Evolutionary conservation across 2,329 filamentous ascomycete genomes (phyloP).

Genomic region (Cercospora zeae-maydis): DNA sequence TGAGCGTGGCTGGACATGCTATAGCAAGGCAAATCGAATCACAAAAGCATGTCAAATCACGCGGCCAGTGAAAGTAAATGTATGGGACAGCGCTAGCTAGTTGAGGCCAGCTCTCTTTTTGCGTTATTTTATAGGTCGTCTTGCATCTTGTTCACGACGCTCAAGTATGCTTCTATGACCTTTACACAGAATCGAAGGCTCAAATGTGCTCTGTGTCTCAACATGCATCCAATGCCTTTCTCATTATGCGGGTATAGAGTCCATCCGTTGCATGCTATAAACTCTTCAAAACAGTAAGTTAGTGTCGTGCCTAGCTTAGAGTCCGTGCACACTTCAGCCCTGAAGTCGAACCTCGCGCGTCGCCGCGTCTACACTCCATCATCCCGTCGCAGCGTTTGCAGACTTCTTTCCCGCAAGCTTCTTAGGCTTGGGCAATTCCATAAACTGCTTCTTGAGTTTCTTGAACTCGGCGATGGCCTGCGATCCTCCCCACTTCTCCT

Average conservation of each 20-base stretch:
- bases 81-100: background rate
- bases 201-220: background rate
- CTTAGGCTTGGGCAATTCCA: conserved; percentile 12
- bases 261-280: background rate
- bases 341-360: background rate
- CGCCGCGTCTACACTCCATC: background rate
- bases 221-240: background rate
- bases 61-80: background rate
- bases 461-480: conserved; percentile 31
- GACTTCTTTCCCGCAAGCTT: conserved; percentile 4
- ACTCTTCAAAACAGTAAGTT: background rate
- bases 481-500: conserved; percentile 32
- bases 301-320: background rate
- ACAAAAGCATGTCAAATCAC: background rate
- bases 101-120: background rate
- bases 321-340: conserved; percentile 6
- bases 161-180: background rate
- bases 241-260: background rate
- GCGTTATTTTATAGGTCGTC: background rate
- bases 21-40: background rate
- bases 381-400: background rate
- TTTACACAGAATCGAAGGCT: background rate
- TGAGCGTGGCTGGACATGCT: background rate
- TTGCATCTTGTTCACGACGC: background rate
- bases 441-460: conserved; percentile 29